Evolutionary conservation across 1,284 basidiomycete genomes (phyloP), one percentile per base, ranked within the genome.

Genomic region (Malassezia psittaci): DNA sequence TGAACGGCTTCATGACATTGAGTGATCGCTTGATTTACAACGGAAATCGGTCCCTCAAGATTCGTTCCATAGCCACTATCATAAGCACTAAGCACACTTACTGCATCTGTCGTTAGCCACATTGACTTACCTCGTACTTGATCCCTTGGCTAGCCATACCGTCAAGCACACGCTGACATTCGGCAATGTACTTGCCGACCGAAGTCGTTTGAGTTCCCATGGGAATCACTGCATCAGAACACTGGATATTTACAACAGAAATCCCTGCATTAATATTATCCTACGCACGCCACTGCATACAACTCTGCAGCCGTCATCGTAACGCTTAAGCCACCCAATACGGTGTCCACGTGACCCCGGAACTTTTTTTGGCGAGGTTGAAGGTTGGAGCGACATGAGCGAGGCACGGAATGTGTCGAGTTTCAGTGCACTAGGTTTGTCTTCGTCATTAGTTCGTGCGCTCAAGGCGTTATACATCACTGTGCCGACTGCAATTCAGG

Each of bases 401-500:
- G 46, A 35, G 18, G 3, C 32, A 16, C 35, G 35, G 33, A 47
- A 24, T 16, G 45, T 36, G 13, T 47, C 33, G 19, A 56, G 40
- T n/a, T 75, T 75, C 48, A 54, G 63, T 16, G 64, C 82, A 0
- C 79, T 96, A 48, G 88, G 87, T 4, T 81, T 96, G 51, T 86
- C 86, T 0, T 75, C 80, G 2, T 78, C 82, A 4, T 79, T 96
- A 18, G 82, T 85, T 41, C 75, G 79, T 12, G 83, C 88, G 1
- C 80, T 98, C 42, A 79, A 79, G 18, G 81, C 82, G 29, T 89
- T 98, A 82, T 87, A 88, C 15, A 96, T 98, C 64, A 80, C 80
- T 42, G 76, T 78, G 1, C 93, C 93, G 0, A 96, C 93, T 0
- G 84, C 87, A 59, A 86, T 99, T 48, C 93, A 99, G 73, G 79